These are phyloP conservation scores for Aspergillus olivimuriae DNA, from an alignment of 495 filamentous ascomycete genomes.

Conservation along the genomic window DNA sequence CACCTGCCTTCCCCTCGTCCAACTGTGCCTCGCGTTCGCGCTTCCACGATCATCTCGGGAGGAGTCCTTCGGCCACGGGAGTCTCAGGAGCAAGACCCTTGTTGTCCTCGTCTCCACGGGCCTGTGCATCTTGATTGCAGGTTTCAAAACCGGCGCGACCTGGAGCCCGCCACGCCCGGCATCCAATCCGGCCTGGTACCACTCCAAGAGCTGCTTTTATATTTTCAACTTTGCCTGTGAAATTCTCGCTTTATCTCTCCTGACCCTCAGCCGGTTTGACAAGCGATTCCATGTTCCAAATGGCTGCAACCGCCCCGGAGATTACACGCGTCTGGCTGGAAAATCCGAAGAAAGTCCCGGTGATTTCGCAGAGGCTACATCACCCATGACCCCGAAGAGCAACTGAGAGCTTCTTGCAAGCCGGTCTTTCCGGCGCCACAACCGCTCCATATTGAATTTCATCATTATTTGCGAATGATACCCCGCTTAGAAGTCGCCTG, in stretches of 20 bases:
- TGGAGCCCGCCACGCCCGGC: slow-evolving; percentile 48
- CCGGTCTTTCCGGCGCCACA: too few species aligned
- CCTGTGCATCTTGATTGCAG: slow-evolving; percentile 63
- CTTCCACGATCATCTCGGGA: slow-evolving; percentile 38
- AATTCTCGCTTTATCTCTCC: slow-evolving; percentile 57
- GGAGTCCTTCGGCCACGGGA: slow-evolving; percentile 68
- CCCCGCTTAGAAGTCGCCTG: too few species aligned
- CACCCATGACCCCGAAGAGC: too few species aligned
- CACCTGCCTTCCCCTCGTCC: slow-evolving; percentile 66
- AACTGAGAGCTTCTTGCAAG: too few species aligned
- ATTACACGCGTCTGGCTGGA: slow-evolving; percentile 6
- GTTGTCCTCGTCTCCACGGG: slow-evolving; percentile 50
- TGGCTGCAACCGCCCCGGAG: slow-evolving; percentile 19
- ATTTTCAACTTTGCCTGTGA: slow-evolving; percentile 72
- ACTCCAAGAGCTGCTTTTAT: slow-evolving; percentile 68
- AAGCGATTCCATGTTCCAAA: slow-evolving; percentile 58
- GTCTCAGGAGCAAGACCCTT: slow-evolving; percentile 56
- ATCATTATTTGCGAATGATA: too few species aligned
- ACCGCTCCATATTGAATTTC: too few species aligned
- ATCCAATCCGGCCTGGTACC: slow-evolving; percentile 58
- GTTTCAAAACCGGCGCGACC: slow-evolving; percentile 54
- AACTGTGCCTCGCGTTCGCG: slow-evolving; percentile 48
- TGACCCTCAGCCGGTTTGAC: slow-evolving; percentile 62
- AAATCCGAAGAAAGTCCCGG: neutral
- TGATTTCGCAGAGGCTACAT: too few species aligned